These are phyloP conservation scores for Cicer arietinum DNA, from an alignment of 306 rosid species.

Conservation along the genomic window DNA sequence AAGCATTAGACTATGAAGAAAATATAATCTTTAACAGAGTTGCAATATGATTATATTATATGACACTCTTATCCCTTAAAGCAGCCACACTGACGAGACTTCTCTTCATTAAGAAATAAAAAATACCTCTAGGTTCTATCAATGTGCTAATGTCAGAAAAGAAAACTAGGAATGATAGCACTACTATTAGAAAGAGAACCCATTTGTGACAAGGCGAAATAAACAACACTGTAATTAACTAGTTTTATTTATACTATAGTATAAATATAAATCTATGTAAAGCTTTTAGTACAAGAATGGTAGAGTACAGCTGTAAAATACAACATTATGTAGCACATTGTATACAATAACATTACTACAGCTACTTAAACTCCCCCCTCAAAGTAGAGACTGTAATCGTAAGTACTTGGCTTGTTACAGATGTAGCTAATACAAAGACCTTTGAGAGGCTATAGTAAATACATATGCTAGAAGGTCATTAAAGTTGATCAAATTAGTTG, in stretches of 20 bases:
- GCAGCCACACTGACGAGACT: conserved; percentile 26
- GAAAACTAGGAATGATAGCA: conserved; percentile 21
- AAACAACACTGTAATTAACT: conserved; percentile 11
- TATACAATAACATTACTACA: background rate
- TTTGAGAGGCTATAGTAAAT: conserved; percentile 1
- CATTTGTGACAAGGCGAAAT: conserved; percentile 3
- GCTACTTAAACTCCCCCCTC: background rate
- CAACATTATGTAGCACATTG: background rate
- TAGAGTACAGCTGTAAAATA: conserved; percentile 2
- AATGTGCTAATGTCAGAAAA: conserved; percentile 26
- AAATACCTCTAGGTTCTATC: conserved; percentile 23
- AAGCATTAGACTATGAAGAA: conserved; percentile 22
- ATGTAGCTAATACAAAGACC: background rate
- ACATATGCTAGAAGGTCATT: background rate
- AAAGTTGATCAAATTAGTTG: background rate
- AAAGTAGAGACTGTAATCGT: background rate
- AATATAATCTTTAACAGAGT: conserved; percentile 5
- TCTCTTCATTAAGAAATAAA: conserved; percentile 32
- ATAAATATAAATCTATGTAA: conserved; percentile 4
- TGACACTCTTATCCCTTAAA: conserved; percentile 29
- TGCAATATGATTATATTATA: background rate
- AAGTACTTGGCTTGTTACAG: background rate
- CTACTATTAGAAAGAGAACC: conserved; percentile 28
- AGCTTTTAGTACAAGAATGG: conserved; percentile 3
- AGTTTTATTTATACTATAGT: background rate